These are phyloP conservation scores for Gypsophila paniculata DNA, from an alignment of 179 eudicot genomes.

Conservation along the genomic window DNA sequence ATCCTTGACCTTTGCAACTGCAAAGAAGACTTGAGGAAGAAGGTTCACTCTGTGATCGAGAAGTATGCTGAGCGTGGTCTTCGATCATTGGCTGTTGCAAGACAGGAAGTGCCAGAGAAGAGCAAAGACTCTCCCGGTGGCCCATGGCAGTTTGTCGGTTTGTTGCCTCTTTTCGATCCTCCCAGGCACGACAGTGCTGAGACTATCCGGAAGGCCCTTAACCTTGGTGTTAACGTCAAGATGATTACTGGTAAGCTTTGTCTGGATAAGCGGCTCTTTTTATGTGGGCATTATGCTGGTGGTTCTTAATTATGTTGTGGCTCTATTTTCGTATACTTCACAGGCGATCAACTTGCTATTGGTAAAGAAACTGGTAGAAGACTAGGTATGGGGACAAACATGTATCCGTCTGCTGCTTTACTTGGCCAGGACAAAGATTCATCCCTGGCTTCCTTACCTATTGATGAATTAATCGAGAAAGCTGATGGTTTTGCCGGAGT, in stretches of 20 bases:
- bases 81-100: constrained; percentile 63
- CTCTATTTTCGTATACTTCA: neutral
- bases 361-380: constrained; percentile 73
- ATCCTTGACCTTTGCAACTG: constrained; percentile 60
- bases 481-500: constrained; percentile 81
- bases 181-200: constrained; percentile 87
- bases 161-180: constrained; percentile 76
- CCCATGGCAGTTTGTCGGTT: constrained; percentile 77
- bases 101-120: constrained; percentile 82
- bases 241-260: constrained; percentile 62
- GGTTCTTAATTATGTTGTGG: neutral
- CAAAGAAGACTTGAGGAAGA: constrained; percentile 57
- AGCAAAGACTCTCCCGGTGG: constrained; percentile 61
- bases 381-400: constrained; percentile 77
- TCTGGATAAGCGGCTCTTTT: neutral
- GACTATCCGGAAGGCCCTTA: constrained; percentile 73
- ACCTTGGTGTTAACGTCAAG: constrained; percentile 81
- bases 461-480: constrained; percentile 66
- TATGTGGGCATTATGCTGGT: neutral
- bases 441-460: constrained; percentile 50
- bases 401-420: constrained; percentile 63
- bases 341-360: constrained; percentile 76
- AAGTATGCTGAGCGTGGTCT: constrained; percentile 73
- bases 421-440: constrained; percentile 53
- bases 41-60: constrained; percentile 59